Evolutionary conservation across 2,329 filamentous ascomycete species (phyloP).

Genomic region (Gnomoniopsis smithogilvyi): DNA sequence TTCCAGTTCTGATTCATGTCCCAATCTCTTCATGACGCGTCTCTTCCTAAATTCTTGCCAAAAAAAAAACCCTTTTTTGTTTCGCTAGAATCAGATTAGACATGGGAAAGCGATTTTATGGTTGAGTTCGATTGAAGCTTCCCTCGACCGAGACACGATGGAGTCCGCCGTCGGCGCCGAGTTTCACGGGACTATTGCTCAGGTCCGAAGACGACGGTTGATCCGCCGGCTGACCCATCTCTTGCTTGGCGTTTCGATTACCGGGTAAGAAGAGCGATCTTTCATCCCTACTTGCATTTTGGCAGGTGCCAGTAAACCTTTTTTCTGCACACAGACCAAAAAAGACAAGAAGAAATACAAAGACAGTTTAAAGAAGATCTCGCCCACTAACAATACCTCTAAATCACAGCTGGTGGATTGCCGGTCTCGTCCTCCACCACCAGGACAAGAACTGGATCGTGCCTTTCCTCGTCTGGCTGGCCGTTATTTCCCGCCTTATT

Average conservation of each 20-base stretch:
- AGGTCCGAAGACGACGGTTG: constrained; percentile 1
- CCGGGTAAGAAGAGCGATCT: constrained; percentile 1
- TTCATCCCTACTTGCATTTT: neutral
- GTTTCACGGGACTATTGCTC: neutral
- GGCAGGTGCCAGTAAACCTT: neutral
- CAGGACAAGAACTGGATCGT: constrained; percentile 75
- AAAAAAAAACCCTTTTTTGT: too few relatives aligned
- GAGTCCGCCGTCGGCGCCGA: neutral
- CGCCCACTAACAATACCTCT: neutral
- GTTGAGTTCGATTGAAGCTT: neutral
- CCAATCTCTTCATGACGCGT: too few relatives aligned
- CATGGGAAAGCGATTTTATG: neutral
- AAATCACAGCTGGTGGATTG: constrained; percentile 66
- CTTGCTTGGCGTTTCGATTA: neutral
- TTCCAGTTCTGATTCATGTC: too few relatives aligned
- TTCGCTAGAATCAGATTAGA: too few relatives aligned
- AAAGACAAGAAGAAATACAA: neutral
- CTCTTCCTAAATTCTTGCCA: too few relatives aligned
- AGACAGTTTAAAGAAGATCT: neutral
- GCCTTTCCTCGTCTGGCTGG: constrained; percentile 78
- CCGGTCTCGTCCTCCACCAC: constrained; percentile 68
- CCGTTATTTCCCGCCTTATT: constrained; percentile 69
- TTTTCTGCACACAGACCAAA: neutral
- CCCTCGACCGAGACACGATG: neutral
- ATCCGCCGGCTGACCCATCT: neutral